Base-by-base conservation (phyloP, 2,329 filamentous ascomycete species). In the Tricladium varicosporioides region DNA sequence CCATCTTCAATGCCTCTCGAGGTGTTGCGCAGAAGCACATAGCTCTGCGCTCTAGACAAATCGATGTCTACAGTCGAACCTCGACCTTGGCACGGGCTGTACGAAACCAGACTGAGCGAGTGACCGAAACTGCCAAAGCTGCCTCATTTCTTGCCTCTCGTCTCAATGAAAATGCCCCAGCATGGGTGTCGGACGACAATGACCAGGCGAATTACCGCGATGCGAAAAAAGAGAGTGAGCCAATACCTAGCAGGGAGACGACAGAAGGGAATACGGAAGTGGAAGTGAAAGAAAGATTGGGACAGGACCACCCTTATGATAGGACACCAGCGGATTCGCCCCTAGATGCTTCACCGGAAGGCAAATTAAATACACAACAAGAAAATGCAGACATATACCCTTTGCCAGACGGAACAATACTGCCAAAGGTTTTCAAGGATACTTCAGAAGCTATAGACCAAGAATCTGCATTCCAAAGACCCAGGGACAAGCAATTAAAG, bases 1-100 rank as follows among this genome's bases (percentile, higher is more conserved):
- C 86, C 59, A 78, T 92, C 62, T 78, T 88, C 71, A 84, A 81
- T 76, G 88, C 85, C 69, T 87, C 88, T 51, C 82, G 85, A 58
- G 82, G 82, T 33, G 80, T 92, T 59, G 87, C 86, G 49, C 73
- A 79, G 49, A 85, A 81, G 70, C 85, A 87, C 71, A 69, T 82
- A 49, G 82, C 81, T 57, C 74, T 87, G 52, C 78, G 84, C 62
- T 56, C 60, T 53, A 78, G 80, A 54, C 85, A 89, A 69, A 74
- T 86, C 65, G 81, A 87, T 68, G 71, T 83, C 48, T 88, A 82
- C 71, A 83, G 75, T 50, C 78, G 80, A 63, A 88, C 86, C 0
- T 89, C 86, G 2, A 83, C 81, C 31, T 71, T 89, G 48, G 82
- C 83, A 27, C 85, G 82, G 68, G 80, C 81, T 13, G 76, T 87